These are phyloP conservation scores for Byssochlamys sp. DNA, from an alignment of 2,329 filamentous ascomycete genomes.

Conservation along the genomic window DNA sequence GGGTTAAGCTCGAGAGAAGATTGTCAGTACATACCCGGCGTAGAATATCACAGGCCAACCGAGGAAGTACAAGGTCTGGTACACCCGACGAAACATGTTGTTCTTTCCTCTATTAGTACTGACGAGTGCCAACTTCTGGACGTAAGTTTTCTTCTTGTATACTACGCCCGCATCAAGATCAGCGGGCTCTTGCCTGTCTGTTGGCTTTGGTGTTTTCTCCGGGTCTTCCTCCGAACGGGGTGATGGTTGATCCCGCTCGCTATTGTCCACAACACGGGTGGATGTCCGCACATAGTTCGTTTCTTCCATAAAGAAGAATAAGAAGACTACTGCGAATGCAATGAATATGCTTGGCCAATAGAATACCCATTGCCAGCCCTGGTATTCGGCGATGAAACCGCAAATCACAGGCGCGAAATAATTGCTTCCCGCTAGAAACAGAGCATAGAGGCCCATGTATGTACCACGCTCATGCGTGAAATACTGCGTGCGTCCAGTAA, in stretches of 20 bases:
- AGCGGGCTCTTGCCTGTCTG: not conserved
- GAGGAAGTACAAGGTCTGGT: constrained; percentile 25
- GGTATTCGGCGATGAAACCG: constrained; percentile 38
- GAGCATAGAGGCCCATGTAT: constrained; percentile 33
- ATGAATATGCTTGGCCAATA: constrained; percentile 46
- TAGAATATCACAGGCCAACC: constrained; percentile 33
- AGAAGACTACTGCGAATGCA: constrained; percentile 36
- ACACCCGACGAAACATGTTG: constrained; percentile 23
- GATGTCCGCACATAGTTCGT: constrained; percentile 38
- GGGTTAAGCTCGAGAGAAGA: not conserved
- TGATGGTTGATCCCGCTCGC: not conserved
- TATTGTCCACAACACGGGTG: not conserved
- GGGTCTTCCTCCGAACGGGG: not conserved
- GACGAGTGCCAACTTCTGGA: constrained; percentile 24
- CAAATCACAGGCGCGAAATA: constrained; percentile 38
- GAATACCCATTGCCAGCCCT: constrained; percentile 41
- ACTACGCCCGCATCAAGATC: constrained; percentile 6
- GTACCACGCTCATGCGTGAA: constrained; percentile 34
- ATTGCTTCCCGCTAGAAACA: constrained; percentile 33
- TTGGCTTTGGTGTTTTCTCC: not conserved
- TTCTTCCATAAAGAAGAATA: constrained; percentile 49
- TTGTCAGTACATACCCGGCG: constrained; percentile 17
- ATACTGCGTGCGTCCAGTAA: constrained; percentile 20
- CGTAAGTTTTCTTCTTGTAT: constrained; percentile 22
- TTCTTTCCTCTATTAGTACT: constrained; percentile 19